Evolutionary conservation across 805 yeast genomes (phyloP).

Genomic region (Teunomyces aglyptinius): DNA sequence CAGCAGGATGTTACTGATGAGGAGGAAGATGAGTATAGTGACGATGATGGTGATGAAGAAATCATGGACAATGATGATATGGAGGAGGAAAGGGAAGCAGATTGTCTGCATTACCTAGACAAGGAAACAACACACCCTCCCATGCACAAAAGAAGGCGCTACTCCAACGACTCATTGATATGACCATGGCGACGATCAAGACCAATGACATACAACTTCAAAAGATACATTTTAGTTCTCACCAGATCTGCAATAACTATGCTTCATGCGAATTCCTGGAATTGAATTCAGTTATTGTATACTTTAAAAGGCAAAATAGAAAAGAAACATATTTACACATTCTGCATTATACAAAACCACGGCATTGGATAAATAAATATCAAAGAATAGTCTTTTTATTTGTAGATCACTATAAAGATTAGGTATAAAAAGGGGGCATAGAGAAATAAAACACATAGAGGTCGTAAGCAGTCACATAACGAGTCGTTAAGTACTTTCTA

Average conservation of each 20-base stretch:
- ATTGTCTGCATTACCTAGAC: background rate
- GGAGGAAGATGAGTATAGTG: slow-evolving; percentile 13
- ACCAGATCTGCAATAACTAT: background rate
- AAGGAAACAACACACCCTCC: slow-evolving; percentile 11
- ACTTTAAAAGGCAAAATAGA: background rate
- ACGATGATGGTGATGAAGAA: slow-evolving; percentile 12
- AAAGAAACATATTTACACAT: background rate
- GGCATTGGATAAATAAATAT: background rate
- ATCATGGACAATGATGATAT: slow-evolving; percentile 11
- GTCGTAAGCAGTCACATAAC: background rate
- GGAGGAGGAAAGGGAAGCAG: slow-evolving; percentile 5
- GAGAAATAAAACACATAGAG: slow-evolving; percentile 3
- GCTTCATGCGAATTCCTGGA: background rate
- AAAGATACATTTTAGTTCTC: background rate
- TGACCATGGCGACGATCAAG: background rate
- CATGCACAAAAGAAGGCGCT: slow-evolving; percentile 18
- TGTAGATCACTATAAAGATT: slow-evolving; percentile 9
- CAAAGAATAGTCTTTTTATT: background rate
- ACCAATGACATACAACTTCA: background rate
- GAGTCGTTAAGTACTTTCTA: background rate
- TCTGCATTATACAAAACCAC: background rate
- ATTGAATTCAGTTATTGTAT: background rate
- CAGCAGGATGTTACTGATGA: slow-evolving; percentile 13
- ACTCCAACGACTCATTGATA: background rate
- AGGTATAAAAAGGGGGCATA: slow-evolving; percentile 2